phyloP scores from a whole-genome alignment of 2,329 filamentous ascomycete genomes.

The Colletotrichum sp. region DNA sequence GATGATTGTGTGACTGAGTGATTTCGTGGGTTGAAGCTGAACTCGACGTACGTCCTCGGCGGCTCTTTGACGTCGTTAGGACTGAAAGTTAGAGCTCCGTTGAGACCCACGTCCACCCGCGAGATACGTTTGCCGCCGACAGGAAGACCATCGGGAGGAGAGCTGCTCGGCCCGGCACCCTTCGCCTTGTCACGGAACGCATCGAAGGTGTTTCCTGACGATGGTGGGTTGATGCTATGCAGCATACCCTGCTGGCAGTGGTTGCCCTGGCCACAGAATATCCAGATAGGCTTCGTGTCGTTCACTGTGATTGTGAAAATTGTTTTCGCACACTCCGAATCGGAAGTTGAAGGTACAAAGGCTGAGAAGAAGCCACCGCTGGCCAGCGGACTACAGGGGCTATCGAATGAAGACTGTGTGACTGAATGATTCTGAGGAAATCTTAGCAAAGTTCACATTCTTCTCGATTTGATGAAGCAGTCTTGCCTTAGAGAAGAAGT shows the following conservation, averaged over 20 bases:
- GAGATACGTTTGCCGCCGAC: constrained; percentile 36
- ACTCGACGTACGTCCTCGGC: constrained; percentile 36
- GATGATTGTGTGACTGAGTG: constrained; percentile 44
- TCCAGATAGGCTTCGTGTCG: constrained; percentile 52
- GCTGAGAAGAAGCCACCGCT: constrained; percentile 45
- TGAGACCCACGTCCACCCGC: constrained; percentile 36
- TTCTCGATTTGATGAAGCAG: background rate
- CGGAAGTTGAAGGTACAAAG: constrained; percentile 38
- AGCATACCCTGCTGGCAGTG: constrained; percentile 52
- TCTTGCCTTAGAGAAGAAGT: constrained; percentile 41
- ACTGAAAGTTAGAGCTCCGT: constrained; percentile 33
- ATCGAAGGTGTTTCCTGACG: constrained; percentile 38
- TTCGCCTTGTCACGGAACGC: constrained; percentile 35
- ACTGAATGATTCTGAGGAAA: constrained; percentile 42
- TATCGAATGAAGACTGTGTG: constrained; percentile 42
- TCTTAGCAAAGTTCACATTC: background rate
- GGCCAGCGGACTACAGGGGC: constrained; percentile 39
- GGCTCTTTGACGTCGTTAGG: constrained; percentile 39
- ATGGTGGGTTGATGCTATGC: constrained; percentile 40
- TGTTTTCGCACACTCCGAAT: constrained; percentile 32
- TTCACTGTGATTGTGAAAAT: constrained; percentile 50
- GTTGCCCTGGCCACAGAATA: constrained; percentile 50
- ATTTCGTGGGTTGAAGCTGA: constrained; percentile 40
- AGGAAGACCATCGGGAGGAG: constrained; percentile 32
- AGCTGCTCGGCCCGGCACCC: constrained; percentile 31